Conservation (phyloP, 225 moss, liverwort and hornwort species). For the Asterella californica region DNA sequence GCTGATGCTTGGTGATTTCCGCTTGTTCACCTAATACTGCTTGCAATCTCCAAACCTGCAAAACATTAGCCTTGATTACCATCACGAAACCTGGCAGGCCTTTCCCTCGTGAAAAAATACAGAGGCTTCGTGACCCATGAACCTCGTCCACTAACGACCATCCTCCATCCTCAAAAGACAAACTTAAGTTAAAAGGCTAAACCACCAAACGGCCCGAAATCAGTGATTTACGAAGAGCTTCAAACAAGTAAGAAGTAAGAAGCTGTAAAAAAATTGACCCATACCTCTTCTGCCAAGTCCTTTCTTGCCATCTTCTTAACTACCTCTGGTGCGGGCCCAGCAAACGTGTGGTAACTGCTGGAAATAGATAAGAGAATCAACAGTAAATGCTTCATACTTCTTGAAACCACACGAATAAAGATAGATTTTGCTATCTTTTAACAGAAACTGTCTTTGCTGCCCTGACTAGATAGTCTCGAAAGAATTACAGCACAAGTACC, state of each 20-base stretch:
- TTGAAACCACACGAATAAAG: not conserved
- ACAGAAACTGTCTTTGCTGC: not conserved
- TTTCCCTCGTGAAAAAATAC: not conserved
- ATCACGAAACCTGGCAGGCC: not conserved
- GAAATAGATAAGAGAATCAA: not conserved
- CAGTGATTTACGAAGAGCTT: not conserved
- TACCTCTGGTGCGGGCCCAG: slow-evolving; percentile 86
- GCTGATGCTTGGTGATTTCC: slow-evolving; percentile 94
- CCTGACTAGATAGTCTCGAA: not conserved
- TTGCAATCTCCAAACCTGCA: slow-evolving; percentile 96
- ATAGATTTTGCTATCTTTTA: too few relatives aligned
- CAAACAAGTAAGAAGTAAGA: not conserved
- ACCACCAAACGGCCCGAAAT: not conserved
- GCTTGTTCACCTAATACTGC: slow-evolving; percentile 96
- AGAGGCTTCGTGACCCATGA: not conserved
- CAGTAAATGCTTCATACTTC: not conserved
- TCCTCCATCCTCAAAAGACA: too few relatives aligned
- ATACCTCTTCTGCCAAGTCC: slow-evolving; percentile 94
- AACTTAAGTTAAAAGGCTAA: not conserved
- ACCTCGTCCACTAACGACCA: not conserved
- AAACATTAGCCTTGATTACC: not conserved
- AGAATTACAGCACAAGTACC: slow-evolving; percentile 34
- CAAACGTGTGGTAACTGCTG: slow-evolving; percentile 81
- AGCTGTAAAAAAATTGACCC: not conserved
- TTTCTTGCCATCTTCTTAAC: slow-evolving; percentile 99